Base-by-base conservation (phyloP, 2,329 filamentous ascomycete species). In the Stenocarpella maydis region DNA sequence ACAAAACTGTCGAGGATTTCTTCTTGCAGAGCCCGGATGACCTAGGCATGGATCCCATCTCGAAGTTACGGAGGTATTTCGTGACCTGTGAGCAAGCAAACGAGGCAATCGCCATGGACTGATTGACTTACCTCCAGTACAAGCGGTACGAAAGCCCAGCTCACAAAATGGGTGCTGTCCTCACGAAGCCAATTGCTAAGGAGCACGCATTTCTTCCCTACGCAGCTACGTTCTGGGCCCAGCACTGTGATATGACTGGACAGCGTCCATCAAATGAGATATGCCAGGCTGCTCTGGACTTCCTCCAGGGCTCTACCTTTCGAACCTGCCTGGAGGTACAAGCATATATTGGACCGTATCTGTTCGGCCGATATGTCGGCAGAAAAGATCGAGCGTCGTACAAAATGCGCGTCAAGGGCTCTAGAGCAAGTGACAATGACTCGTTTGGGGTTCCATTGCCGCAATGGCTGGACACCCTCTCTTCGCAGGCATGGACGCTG, bases 71-170 rank as follows among this genome's bases (percentile, higher is more conserved):
- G 2, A 55, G 24, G n/a, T 55, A 55, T 21, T 55, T 55, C 21
- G 31, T 55, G 31, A 39, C 34, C 37, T 9, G 9, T 17, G 15
- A 17, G 5, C 12, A 17, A 9, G 52, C 52, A 31, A 39, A 37
- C 34, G 31, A 55, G 31, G 52, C 52, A 55, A 55, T 55, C 15
- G 34, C 52, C n/a, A 55, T 55, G 31, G 52, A 55, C 7, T 55
- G 52, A 5, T 17, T 55, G 34, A 55, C 34, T 15, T 55, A 55
- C 10, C 34, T 55, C 1, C 52, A 55, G 34, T 55, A 55, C n/a
- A 55, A 55, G n/a, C 52, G 52, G 39, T 55, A 55, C 5, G 31
- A 39, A 3, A 39, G 3, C 9, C 34, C 34, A 7, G n/a, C n/a
- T 24, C 19, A 17, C 14, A 19, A 55, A 7, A 24, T 55, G 5